A percentile compares a stretch with the other conserved stretches of the same genome.
These are phyloP conservation scores for Omphalea diandra DNA, from an alignment of 441 rosid species.

Conservation along the genomic window DNA sequence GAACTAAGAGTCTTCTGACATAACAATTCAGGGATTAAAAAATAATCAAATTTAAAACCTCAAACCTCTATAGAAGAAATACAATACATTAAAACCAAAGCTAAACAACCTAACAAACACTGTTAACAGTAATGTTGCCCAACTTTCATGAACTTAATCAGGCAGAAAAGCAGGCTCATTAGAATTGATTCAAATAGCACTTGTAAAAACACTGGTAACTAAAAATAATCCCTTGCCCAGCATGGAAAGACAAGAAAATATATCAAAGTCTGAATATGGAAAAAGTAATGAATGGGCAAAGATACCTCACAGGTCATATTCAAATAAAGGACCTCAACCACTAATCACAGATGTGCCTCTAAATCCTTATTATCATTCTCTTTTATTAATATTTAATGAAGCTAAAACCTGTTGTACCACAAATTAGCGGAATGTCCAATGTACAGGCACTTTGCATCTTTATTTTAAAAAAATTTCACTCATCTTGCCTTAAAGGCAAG, in stretches of 20 bases:
- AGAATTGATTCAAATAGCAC: neutral
- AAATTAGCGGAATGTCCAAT: slow-evolving; percentile 27
- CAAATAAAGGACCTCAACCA: slow-evolving; percentile 10
- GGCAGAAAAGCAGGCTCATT: neutral
- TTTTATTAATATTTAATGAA: neutral
- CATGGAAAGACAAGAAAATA: neutral
- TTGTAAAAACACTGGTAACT: neutral
- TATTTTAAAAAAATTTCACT: slow-evolving; percentile 1
- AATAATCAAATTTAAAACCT: too few species aligned
- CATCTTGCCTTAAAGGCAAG: neutral
- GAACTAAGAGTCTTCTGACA: too few species aligned
- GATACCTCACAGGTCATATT: slow-evolving; percentile 18
- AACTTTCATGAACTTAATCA: neutral
- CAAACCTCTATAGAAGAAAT: too few species aligned
- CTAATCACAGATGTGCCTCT: neutral
- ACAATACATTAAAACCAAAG: too few species aligned
- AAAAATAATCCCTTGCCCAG: neutral
- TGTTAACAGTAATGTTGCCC: neutral
- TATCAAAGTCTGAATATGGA: neutral
- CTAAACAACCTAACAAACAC: neutral
- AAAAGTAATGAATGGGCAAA: neutral
- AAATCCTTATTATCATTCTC: neutral
- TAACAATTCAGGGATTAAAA: too few species aligned
- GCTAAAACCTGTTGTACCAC: neutral
- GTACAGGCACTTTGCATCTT: slow-evolving; percentile 27